Evolutionary conservation across 2,329 filamentous ascomycete species (phyloP).

Genomic region (Aspergillus eucalypticola): DNA sequence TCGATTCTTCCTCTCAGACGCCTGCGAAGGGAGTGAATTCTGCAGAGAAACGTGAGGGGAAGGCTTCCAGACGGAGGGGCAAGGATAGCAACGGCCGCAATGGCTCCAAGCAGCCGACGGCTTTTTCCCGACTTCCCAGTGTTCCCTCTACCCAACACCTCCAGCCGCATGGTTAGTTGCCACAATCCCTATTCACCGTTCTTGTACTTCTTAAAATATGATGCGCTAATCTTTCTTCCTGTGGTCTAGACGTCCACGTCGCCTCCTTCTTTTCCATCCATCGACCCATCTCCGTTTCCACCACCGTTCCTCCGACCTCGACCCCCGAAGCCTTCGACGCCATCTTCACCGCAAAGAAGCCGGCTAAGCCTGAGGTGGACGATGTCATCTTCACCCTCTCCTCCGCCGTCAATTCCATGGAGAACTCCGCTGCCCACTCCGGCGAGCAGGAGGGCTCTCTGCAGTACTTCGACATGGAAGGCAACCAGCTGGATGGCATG

Average conservation of each 20-base stretch:
- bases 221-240: constrained; percentile 10
- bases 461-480: constrained; percentile 36
- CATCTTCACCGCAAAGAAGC: constrained; percentile 70
- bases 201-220: neutral
- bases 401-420: constrained; percentile 48
- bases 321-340: constrained; percentile 75
- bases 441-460: constrained; percentile 38
- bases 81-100: constrained; percentile 38
- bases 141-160: constrained; percentile 52
- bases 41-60: constrained; percentile 38
- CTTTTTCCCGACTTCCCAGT: constrained; percentile 48
- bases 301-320: constrained; percentile 72
- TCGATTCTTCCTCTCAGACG: constrained; percentile 43
- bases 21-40: constrained; percentile 42
- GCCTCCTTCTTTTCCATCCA: constrained; percentile 96
- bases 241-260: constrained; percentile 72
- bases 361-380: constrained; percentile 47
- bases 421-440: constrained; percentile 38
- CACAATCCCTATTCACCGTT: neutral
- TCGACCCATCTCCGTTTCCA: constrained; percentile 85
- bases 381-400: constrained; percentile 67
- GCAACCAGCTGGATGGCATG: constrained; percentile 46
- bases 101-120: constrained; percentile 40
- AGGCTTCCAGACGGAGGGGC: constrained; percentile 36
- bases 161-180: constrained; percentile 48